A percentile compares a stretch with the other conserved stretches of the same genome.
phyloP scores from a whole-genome alignment of 2,329 filamentous ascomycete species.

The Fusarium subglutinans region DNA sequence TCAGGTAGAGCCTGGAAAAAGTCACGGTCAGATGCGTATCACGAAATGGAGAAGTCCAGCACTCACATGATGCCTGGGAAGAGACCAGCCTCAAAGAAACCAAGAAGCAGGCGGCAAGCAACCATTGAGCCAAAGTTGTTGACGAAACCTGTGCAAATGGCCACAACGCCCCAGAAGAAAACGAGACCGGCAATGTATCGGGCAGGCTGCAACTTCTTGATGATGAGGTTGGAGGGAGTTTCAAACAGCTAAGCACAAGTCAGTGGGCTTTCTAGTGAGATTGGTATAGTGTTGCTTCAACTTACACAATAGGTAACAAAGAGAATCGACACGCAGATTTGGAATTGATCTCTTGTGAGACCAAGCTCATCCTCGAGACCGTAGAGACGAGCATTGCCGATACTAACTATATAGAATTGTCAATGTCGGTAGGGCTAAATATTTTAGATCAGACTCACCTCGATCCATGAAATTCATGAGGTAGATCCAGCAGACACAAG shows the following conservation, averaged over 20 bases:
- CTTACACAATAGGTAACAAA: conserved; percentile 55
- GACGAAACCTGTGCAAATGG: conserved; percentile 55
- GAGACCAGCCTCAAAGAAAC: conserved; percentile 58
- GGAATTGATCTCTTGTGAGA: conserved; percentile 65
- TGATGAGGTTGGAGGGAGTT: conserved; percentile 53
- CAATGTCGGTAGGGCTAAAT: rapidly evolving
- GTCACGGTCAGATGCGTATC: neutral
- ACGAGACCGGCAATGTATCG: conserved; percentile 60
- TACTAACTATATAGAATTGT: conserved; percentile 63
- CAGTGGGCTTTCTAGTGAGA: neutral
- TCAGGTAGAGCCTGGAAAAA: conserved; percentile 56
- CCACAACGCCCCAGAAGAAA: conserved; percentile 56
- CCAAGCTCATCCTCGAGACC: conserved; percentile 62
- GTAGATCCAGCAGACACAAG: conserved; percentile 47
- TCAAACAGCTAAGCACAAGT: conserved; percentile 44
- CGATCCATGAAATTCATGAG: conserved; percentile 50
- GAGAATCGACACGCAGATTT: conserved; percentile 59
- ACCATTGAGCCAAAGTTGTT: conserved; percentile 57
- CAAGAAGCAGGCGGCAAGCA: conserved; percentile 51
- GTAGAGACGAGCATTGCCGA: conserved; percentile 68
- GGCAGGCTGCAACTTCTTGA: conserved; percentile 52
- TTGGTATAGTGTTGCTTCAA: rapidly evolving
- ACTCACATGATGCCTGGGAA: conserved; percentile 56
- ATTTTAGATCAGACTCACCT: conserved; percentile 28
- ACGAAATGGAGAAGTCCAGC: rapidly evolving